Percentiles rank a stretch among this genome's conserved stretches.
These are phyloP conservation scores for Porphyrellus sp. DNA, from an alignment of 1,284 basidiomycete species.

Conservation along the genomic window DNA sequence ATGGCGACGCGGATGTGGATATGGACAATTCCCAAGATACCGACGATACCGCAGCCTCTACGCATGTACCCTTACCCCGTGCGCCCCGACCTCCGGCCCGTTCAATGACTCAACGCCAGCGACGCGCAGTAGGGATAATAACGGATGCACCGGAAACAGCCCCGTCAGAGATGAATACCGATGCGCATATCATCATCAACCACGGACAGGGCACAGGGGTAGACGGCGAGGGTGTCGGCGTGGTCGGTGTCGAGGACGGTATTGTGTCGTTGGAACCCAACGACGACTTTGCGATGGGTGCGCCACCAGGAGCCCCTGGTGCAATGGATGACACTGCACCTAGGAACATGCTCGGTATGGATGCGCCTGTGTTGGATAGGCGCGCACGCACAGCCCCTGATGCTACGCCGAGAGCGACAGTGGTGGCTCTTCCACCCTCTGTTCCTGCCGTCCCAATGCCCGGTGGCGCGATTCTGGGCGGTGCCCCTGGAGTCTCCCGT, in stretches of 20 bases:
- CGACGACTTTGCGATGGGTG: constrained; percentile 83
- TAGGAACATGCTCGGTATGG: constrained; percentile 31
- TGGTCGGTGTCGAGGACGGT: constrained; percentile 64
- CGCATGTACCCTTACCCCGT: constrained; percentile 39
- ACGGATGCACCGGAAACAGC: constrained; percentile 48
- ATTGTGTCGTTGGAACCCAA: constrained; percentile 68
- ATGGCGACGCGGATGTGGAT: constrained; percentile 58
- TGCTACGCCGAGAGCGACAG: constrained; percentile 41
- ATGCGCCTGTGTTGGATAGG: constrained; percentile 28
- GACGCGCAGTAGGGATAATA: constrained; percentile 61
- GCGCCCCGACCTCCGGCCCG: constrained; percentile 40
- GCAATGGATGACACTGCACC: constrained; percentile 49
- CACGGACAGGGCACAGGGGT: constrained; percentile 47
- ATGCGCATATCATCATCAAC: constrained; percentile 69
- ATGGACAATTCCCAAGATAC: constrained; percentile 46
- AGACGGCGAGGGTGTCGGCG: constrained; percentile 38
- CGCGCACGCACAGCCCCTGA: constrained; percentile 35
- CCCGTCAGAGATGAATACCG: constrained; percentile 46
- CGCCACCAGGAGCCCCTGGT: constrained; percentile 78
- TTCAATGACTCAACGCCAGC: constrained; percentile 38
- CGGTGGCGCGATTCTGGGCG: constrained; percentile 18
- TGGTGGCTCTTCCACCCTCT: constrained; percentile 35
- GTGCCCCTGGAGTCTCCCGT: constrained; percentile 12
- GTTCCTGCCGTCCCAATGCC: constrained; percentile 10
- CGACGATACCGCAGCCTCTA: constrained; percentile 34